Evolutionary conservation across 2,329 filamentous ascomycete genomes (phyloP), one percentile per base, ranked within the genome.

Genomic region (Chrysosporium queenslandicum): DNA sequence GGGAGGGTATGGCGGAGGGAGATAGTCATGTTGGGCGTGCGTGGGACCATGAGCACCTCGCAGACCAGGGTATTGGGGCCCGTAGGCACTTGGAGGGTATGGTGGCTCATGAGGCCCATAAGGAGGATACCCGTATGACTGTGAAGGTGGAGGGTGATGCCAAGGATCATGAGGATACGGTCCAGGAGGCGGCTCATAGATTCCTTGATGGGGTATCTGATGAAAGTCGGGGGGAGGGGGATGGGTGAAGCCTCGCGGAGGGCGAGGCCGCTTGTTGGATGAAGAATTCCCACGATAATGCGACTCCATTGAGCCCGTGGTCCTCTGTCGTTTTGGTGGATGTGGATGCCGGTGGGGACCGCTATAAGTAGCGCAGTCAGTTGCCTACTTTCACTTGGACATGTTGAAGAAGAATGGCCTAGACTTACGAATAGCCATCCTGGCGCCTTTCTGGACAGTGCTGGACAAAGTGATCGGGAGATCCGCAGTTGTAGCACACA

Each of bases 401-500:
- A 18, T 18, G 11, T 11, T 42, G 7, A 12, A 27, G 18, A 14
- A 53, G 9, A 34, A 25, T n/a, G n/a, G 32, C 16, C 20, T 11
- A 45, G 30, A 65, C 66, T 60, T 59, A 68, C 66, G 59, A 59
- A 47, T 64, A 62, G 46, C 60, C 56, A 37, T 61, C 56, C 43
- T 62, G 59, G 32, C 61, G 63, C 41, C 62, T 59, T 53, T 67
- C 64, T 16, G 64, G 64, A 50, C 66, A 68, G 45, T 65, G 58
- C 40, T 67, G 65, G 34, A 64, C 65, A 58, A 60, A 62, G 54
- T 68, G 66, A 18, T 61, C 59, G 7, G 52, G 50, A 40, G 62
- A 58, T 9, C 66, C 66, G 56, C 66, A 68, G 53, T 68, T 67
- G 50, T 61, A 68, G 43, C 66, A 68, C 30, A 61, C 37, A 11